Evolutionary conservation across 1,284 basidiomycete genomes (phyloP).

Genomic region (Cutaneotrichosporon cutaneum): DNA sequence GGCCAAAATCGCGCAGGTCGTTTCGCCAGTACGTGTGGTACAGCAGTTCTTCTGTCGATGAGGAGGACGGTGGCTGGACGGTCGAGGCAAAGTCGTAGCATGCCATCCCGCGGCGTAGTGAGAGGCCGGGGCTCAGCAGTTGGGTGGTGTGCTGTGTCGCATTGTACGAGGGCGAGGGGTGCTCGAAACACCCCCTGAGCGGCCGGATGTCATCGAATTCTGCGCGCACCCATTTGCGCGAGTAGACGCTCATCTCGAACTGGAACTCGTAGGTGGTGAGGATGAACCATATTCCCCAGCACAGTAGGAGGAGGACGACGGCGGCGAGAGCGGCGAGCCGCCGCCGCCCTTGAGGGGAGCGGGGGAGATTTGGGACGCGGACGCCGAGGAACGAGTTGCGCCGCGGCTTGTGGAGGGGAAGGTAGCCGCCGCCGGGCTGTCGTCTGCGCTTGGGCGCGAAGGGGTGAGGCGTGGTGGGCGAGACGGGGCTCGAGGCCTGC

Average conservation of each 20-base stretch:
- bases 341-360: neutral
- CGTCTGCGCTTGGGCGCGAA: too few species aligned
- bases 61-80: slow-evolving; percentile 55
- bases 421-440: too few species aligned
- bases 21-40: slow-evolving; percentile 89
- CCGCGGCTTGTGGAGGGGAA: too few species aligned
- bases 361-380: neutral
- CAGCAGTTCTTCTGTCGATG: slow-evolving; percentile 57
- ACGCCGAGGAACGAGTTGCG: too few species aligned
- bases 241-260: slow-evolving; percentile 74
- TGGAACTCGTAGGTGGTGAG: slow-evolving; percentile 71
- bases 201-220: slow-evolving; percentile 58
- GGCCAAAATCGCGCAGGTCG: slow-evolving; percentile 73
- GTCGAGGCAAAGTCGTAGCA: slow-evolving; percentile 86
- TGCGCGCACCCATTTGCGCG: slow-evolving; percentile 67
- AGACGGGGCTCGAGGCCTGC: too few species aligned
- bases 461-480: too few species aligned
- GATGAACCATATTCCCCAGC: slow-evolving; percentile 53
- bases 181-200: slow-evolving; percentile 70
- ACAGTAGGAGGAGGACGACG: neutral
- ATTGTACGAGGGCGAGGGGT: slow-evolving; percentile 65
- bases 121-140: slow-evolving; percentile 73
- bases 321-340: neutral
- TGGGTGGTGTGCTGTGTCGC: slow-evolving; percentile 58
- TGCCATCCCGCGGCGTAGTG: slow-evolving; percentile 71